phyloP scores from a whole-genome alignment of 331 rosid genomes.

The Quercus lobata region DNA sequence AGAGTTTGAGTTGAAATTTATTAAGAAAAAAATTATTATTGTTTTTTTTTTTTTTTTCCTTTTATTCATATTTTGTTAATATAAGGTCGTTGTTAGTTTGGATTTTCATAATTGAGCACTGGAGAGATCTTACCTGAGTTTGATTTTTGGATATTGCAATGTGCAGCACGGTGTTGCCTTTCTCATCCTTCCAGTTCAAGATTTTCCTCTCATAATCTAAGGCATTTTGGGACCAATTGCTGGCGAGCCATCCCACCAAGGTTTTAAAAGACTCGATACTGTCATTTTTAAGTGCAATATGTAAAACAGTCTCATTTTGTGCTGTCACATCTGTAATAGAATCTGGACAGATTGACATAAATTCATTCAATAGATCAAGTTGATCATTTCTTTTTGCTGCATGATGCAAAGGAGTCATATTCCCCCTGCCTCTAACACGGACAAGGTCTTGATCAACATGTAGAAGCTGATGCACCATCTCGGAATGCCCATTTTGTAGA shows the following conservation, averaged over 20 bases:
- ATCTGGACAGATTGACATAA: constrained; percentile 23
- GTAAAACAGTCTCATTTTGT: constrained; percentile 30
- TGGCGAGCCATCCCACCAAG: constrained; percentile 4
- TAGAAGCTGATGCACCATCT: background rate
- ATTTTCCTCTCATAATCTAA: too few relatives aligned
- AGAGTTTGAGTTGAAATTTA: too few relatives aligned
- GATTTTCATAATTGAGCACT: too few relatives aligned
- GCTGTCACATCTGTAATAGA: constrained; percentile 22
- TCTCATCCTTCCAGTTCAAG: too few relatives aligned
- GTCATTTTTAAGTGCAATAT: constrained; percentile 21
- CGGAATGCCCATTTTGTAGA: background rate
- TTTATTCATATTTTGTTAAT: too few relatives aligned
- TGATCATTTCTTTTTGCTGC: constrained; percentile 1
- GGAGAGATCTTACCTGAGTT: too few relatives aligned
- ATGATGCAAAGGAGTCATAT: constrained; percentile 33
- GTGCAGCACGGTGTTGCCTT: too few relatives aligned
- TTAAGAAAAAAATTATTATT: too few relatives aligned
- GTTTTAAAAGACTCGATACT: constrained; percentile 4
- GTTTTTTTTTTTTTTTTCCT: too few relatives aligned
- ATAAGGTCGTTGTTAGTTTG: too few relatives aligned
- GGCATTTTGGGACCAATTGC: too few relatives aligned
- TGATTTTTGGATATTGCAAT: too few relatives aligned
- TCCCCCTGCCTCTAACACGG: constrained; percentile 28
- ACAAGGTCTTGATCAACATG: constrained; percentile 20
- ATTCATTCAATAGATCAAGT: background rate